A percentile compares a stretch with the other conserved stretches of the same genome.
These are phyloP conservation scores for Colletotrichum karsti DNA, from an alignment of 2,329 filamentous ascomycete species.

Conservation along the genomic window DNA sequence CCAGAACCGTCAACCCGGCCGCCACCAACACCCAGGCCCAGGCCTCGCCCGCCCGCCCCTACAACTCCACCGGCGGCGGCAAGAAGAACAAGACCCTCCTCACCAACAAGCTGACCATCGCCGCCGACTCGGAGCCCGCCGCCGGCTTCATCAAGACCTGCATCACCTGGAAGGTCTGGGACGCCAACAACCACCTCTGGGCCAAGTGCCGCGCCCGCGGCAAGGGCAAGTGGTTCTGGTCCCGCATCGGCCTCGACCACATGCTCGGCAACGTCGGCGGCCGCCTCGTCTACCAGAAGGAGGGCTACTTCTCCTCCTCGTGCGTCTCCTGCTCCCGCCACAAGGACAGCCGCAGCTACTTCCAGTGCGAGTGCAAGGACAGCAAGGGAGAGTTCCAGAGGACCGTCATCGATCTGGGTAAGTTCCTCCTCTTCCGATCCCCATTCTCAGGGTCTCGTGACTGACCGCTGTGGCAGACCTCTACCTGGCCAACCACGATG, in stretches of 20 bases:
- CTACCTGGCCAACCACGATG: conserved; percentile 1
- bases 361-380: conserved; percentile 9
- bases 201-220: conserved; percentile 1
- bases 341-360: not conserved
- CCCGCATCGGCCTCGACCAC: conserved; percentile 11
- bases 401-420: conserved; percentile 1
- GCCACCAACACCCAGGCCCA: not conserved
- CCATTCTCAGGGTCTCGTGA: not conserved
- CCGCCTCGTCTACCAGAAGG: conserved; percentile 1
- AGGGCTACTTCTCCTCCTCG: conserved; percentile 3
- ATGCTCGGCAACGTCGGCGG: conserved; percentile 15
- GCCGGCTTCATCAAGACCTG: conserved; percentile 4
- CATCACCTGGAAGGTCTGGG: conserved; percentile 8
- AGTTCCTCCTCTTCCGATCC: not conserved
- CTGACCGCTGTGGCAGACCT: not conserved
- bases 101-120: not conserved
- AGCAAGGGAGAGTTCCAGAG: not conserved
- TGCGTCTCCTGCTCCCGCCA: not conserved
- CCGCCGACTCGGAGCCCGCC: not conserved
- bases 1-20: not conserved
- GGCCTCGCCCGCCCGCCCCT: not conserved
- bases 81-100: not conserved
- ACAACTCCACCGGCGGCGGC: not conserved
- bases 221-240: not conserved
- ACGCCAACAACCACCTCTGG: not conserved